Percentiles rank a stretch among this genome's conserved stretches.
Evolutionary conservation across 805 yeast genomes (phyloP).

Genomic region (Candida sithepensis): DNA sequence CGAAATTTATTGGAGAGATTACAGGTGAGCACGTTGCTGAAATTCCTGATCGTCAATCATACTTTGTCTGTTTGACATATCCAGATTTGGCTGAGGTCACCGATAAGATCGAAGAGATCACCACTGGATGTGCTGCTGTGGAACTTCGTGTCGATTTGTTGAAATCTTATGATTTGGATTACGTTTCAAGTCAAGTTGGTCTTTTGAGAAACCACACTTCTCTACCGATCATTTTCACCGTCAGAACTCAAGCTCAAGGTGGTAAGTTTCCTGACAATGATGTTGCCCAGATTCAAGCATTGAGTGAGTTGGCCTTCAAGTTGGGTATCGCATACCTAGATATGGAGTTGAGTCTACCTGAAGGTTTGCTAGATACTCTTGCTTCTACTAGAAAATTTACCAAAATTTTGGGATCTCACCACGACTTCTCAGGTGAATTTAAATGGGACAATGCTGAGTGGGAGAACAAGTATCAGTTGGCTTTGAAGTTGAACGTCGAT

Average conservation of each 20-base stretch:
- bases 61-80: conserved; percentile 69
- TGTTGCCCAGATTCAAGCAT: conserved; percentile 40
- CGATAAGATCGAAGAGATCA: conserved; percentile 47
- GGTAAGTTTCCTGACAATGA: conserved; percentile 71
- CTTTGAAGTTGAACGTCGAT: conserved; percentile 62
- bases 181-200: conserved; percentile 73
- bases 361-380: conserved; percentile 47
- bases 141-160: conserved; percentile 80
- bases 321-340: conserved; percentile 81
- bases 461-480: conserved; percentile 69
- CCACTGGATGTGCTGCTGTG: conserved; percentile 74
- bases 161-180: conserved; percentile 43
- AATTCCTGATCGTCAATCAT: conserved; percentile 50
- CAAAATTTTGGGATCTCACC: conserved; percentile 77
- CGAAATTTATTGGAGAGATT: conserved; percentile 53
- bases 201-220: conserved; percentile 57
- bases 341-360: conserved; percentile 69
- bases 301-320: conserved; percentile 62
- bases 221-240: conserved; percentile 77
- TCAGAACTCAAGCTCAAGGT: conserved; percentile 77
- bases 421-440: conserved; percentile 61
- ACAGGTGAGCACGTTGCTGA: conserved; percentile 46
- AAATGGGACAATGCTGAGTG: conserved; percentile 71
- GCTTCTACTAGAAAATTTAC: conserved; percentile 55
- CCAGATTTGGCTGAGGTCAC: conserved; percentile 49